Evolutionary conservation across 768 basidiomycete species (phyloP).

Genomic region (Botryobasidium botryosum): DNA sequence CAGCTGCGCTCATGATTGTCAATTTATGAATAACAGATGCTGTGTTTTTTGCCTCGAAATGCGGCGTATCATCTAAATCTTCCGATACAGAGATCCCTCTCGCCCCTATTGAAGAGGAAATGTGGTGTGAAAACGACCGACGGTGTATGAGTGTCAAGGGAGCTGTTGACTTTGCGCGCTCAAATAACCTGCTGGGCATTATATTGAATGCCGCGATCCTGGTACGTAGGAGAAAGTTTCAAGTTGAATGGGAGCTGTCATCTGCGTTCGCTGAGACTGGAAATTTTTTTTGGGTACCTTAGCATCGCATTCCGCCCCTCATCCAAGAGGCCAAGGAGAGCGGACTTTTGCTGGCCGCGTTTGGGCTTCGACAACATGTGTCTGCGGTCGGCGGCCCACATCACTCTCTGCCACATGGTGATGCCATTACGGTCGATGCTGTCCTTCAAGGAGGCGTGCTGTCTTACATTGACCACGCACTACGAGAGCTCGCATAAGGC

Average conservation of each 20-base stretch:
- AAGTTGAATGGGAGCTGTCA: no score
- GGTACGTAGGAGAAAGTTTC: no score
- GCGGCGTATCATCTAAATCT: conserved; percentile 37
- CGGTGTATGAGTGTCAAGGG: conserved; percentile 57
- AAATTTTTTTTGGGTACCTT: background rate
- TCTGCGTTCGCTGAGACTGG: no score
- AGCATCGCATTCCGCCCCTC: conserved; percentile 46
- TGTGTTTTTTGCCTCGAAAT: conserved; percentile 84
- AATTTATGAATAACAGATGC: conserved; percentile 43
- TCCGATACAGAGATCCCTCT: conserved; percentile 11
- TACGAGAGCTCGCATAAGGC: no score
- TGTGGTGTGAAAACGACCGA: conserved; percentile 24
- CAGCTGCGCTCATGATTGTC: background rate
- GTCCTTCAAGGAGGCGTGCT: conserved; percentile 45
- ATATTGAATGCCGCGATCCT: conserved; percentile 75
- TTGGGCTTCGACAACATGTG: conserved; percentile 29
- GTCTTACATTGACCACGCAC: conserved; percentile 47
- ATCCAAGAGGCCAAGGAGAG: conserved; percentile 78
- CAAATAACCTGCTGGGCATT: conserved; percentile 84
- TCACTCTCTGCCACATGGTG: no score
- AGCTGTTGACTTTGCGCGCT: conserved; percentile 84
- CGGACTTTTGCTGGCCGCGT: conserved; percentile 73
- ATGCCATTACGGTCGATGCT: conserved; percentile 36
- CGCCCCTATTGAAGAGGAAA: conserved; percentile 22
- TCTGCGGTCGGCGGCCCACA: conserved; percentile 24